phyloP scores from a whole-genome alignment of 1,284 basidiomycete species.

The Leccinum huronense region DNA sequence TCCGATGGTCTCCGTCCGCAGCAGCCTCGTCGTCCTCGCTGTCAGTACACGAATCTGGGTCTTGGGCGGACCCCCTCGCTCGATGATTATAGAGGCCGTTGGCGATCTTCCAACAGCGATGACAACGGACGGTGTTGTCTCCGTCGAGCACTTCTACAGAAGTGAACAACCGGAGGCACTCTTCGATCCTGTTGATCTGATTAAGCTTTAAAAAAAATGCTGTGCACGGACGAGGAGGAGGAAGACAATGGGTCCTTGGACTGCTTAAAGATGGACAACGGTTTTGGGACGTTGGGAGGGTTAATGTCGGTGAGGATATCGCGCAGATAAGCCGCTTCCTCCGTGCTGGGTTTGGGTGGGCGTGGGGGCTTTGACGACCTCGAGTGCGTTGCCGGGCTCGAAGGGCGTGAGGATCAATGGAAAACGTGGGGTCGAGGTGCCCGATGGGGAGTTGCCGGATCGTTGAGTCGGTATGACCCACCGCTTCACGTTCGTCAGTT shows the following conservation, averaged over 20 bases:
- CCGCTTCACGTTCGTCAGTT: conserved; percentile 30
- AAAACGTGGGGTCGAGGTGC: conserved; percentile 23
- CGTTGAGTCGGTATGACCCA: conserved; percentile 26
- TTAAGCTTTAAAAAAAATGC: conserved; percentile 30
- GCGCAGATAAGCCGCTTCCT: conserved; percentile 62
- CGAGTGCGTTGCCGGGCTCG: conserved; percentile 25
- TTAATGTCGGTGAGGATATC: conserved; percentile 62
- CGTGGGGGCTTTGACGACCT: conserved; percentile 43
- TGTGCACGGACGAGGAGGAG: conserved; percentile 18
- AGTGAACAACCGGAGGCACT: conserved; percentile 83
- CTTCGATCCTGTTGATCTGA: conserved; percentile 43
- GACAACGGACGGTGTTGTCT: conserved; percentile 91
- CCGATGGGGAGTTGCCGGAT: conserved; percentile 18
- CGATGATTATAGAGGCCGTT: conserved; percentile 54
- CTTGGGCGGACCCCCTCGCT: conserved; percentile 35
- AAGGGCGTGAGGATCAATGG: conserved; percentile 25
- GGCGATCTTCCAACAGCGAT: conserved; percentile 88
- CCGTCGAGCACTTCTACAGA: conserved; percentile 88
- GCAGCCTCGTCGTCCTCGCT: conserved; percentile 32
- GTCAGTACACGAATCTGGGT: conserved; percentile 34
- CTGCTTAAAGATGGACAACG: conserved; percentile 48
- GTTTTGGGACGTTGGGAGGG: conserved; percentile 35
- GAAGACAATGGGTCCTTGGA: conserved; percentile 27
- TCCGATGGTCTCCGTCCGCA: conserved; percentile 1
- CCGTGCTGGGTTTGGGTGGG: conserved; percentile 50